These are phyloP conservation scores for Leccinum longicurvipes DNA, from an alignment of 768 basidiomycete species.

Conservation along the genomic window DNA sequence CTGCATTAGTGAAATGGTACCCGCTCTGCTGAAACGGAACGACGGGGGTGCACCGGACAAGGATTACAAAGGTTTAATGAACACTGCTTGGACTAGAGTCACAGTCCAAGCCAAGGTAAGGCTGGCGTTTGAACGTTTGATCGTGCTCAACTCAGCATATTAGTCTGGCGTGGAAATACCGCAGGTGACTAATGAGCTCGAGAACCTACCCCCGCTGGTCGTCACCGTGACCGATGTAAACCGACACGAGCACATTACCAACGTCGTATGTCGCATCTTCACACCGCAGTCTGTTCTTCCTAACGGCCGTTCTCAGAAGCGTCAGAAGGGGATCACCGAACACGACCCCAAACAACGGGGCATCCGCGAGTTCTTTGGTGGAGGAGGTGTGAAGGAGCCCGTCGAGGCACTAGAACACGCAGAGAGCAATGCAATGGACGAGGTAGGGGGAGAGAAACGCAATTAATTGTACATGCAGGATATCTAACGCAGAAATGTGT, in stretches of 20 bases:
- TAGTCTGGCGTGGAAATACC: constrained; percentile 31
- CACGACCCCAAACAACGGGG: constrained; percentile 74
- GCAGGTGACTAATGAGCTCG: constrained; percentile 15
- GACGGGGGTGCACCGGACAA: constrained; percentile 25
- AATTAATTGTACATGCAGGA: constrained; percentile 7
- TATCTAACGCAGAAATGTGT: constrained; percentile 10
- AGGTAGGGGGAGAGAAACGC: constrained; percentile 9
- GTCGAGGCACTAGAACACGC: constrained; percentile 11
- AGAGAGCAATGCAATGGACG: constrained; percentile 30
- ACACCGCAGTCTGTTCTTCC: neutral
- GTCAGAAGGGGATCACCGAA: constrained; percentile 77
- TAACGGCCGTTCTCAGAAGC: constrained; percentile 39
- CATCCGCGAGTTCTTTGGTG: constrained; percentile 71
- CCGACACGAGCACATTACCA: constrained; percentile 50
- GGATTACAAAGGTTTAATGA: constrained; percentile 51
- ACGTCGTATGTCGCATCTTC: constrained; percentile 45
- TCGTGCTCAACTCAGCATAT: constrained; percentile 3
- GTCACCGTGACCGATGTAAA: constrained; percentile 53
- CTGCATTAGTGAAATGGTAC: constrained; percentile 59
- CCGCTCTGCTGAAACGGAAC: constrained; percentile 45
- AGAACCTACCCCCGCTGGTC: constrained; percentile 33
- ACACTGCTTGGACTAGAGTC: constrained; percentile 69
- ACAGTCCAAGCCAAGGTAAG: constrained; percentile 47
- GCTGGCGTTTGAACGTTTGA: constrained; percentile 3
- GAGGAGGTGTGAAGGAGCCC: constrained; percentile 17